phyloP scores from a whole-genome alignment of 2,329 filamentous ascomycete genomes.

The Teratosphaeria epicoccoides region DNA sequence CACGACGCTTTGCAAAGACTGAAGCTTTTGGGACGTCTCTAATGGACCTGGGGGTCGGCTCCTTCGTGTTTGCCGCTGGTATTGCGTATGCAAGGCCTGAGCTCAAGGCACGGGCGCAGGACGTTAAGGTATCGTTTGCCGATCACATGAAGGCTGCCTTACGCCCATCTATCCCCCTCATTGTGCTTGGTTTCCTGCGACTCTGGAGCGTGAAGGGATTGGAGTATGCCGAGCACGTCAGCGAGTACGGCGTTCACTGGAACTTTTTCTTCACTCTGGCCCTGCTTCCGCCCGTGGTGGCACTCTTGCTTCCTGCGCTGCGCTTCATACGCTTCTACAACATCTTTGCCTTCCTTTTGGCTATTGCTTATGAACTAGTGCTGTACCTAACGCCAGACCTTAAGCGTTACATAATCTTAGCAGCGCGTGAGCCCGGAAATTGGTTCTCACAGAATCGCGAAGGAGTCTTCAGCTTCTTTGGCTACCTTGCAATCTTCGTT shows the following conservation, averaged over 20 bases:
- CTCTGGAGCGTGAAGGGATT: constrained; percentile 84
- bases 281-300: constrained; percentile 78
- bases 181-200: constrained; percentile 68
- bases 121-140: constrained; percentile 36
- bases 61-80: constrained; percentile 90
- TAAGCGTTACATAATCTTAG: constrained; percentile 71
- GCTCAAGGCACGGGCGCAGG: constrained; percentile 47
- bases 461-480: constrained; percentile 87
- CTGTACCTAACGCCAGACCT: constrained; percentile 63
- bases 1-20: constrained; percentile 89
- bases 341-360: constrained; percentile 59
- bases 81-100: constrained; percentile 78
- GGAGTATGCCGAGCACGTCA: constrained; percentile 94
- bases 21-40: constrained; percentile 99
- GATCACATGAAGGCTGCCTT: constrained; percentile 55
- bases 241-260: constrained; percentile 97
- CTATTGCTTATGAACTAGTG: constrained; percentile 57
- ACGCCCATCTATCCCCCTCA: constrained; percentile 71
- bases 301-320: constrained; percentile 65
- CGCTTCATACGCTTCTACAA: constrained; percentile 59
- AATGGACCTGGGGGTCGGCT: constrained; percentile 96
- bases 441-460: constrained; percentile 85
- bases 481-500: constrained; percentile 91
- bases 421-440: constrained; percentile 55
- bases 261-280: constrained; percentile 98